Percentiles rank a stretch among this genome's conserved stretches.
These are phyloP conservation scores for Effrenium voratum DNA, from an alignment of 73 alveolate species.

Conservation along the genomic window DNA sequence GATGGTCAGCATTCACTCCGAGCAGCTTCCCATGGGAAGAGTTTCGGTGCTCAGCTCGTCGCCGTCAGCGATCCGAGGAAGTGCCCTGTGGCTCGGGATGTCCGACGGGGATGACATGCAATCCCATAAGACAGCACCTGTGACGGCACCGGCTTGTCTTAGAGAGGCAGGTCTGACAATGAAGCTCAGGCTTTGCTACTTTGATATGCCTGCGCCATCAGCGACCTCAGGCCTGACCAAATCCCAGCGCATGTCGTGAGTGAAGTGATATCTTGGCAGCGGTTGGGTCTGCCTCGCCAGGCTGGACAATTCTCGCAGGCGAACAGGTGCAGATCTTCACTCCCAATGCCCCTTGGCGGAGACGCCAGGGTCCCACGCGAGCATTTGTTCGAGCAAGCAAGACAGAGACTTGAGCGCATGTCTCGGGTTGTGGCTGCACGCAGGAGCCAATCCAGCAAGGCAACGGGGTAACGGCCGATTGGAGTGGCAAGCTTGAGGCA, in stretches of 20 bases:
- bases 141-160: no score
- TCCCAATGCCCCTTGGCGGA: conserved; percentile 41
- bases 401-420: neutral
- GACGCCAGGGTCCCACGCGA: no score
- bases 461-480: conserved; percentile 70
- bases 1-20: no score
- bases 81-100: conserved; percentile 73
- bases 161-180: no score
- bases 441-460: conserved; percentile 43
- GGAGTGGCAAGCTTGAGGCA: conserved; percentile 74
- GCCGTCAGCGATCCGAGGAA: neutral
- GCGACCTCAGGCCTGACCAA: no score
- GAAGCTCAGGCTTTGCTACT: conserved; percentile 59
- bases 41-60: no score
- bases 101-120: conserved; percentile 61
- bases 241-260: no score
- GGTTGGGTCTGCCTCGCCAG: neutral
- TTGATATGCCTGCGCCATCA: conserved; percentile 37
- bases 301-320: conserved; percentile 60
- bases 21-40: no score
- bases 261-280: no score
- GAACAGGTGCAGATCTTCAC: conserved; percentile 33
- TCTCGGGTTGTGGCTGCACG: neutral
- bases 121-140: neutral
- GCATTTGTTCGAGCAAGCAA: neutral